A percentile compares a stretch with the other conserved stretches of the same genome.
Conservation (phyloP, 768 basidiomycete species). For the Austroboletus eburneus region DNA sequence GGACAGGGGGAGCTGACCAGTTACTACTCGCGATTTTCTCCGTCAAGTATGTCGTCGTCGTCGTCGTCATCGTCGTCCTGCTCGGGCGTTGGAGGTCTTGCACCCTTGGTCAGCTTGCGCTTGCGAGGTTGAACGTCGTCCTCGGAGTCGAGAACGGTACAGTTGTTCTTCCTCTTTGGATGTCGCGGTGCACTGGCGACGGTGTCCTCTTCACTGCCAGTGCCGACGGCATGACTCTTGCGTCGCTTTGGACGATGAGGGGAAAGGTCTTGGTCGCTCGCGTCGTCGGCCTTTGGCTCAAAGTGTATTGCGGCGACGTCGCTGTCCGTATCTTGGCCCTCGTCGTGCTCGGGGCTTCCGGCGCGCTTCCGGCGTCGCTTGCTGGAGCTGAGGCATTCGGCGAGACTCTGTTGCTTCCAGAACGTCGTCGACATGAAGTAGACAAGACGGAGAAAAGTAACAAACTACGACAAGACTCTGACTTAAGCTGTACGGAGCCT, state of each 20-base stretch:
- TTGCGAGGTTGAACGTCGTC: slow-evolving; percentile 34
- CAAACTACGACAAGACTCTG: no score
- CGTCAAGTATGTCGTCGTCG: slow-evolving; percentile 33
- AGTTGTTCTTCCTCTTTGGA: slow-evolving; percentile 19
- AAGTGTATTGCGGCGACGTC: slow-evolving; percentile 52
- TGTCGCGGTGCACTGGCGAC: slow-evolving; percentile 18
- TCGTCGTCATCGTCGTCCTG: slow-evolving; percentile 30
- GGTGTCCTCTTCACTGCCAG: slow-evolving; percentile 25
- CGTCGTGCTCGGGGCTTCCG: slow-evolving; percentile 10
- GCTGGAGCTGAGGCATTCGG: not conserved
- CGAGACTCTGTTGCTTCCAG: no score
- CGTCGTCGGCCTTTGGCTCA: slow-evolving; percentile 31
- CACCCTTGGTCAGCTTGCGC: slow-evolving; percentile 42
- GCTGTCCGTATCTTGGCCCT: slow-evolving; percentile 33
- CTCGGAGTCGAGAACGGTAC: slow-evolving; percentile 31
- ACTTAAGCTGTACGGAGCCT: slow-evolving; percentile 54
- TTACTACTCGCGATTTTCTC: slow-evolving; percentile 48
- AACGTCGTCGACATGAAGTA: no score
- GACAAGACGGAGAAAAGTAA: no score
- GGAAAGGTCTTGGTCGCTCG: slow-evolving; percentile 23
- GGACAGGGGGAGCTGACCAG: not conserved
- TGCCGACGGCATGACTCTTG: slow-evolving; percentile 9
- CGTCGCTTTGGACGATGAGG: slow-evolving; percentile 24
- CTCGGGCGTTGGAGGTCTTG: slow-evolving; percentile 39
- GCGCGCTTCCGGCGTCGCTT: slow-evolving; percentile 19